Conservation (phyloP, 371 early-diverging fungal species). For the Haplosporangium sp. region DNA sequence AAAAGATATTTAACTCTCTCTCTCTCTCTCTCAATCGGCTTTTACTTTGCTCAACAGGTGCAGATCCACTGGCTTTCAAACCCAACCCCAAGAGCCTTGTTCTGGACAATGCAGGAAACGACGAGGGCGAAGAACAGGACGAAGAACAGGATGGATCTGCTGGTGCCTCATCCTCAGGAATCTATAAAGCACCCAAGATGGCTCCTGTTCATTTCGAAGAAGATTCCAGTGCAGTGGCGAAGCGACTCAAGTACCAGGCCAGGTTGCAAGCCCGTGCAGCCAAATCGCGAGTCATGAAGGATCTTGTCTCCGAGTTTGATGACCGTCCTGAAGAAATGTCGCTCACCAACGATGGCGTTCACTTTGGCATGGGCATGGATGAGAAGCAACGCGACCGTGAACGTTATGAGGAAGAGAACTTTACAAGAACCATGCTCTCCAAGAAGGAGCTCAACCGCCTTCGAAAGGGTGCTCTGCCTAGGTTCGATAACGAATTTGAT, state of each 20-base stretch:
- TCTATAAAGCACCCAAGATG: conserved; percentile 91
- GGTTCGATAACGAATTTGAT: conserved; percentile 90
- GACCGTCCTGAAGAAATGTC: conserved; percentile 89
- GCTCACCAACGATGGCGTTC: conserved; percentile 73
- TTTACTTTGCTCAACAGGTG: conserved; percentile 32
- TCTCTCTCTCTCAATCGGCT: not conserved
- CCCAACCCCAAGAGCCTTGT: conserved; percentile 86
- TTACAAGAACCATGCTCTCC: conserved; percentile 80
- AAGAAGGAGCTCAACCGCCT: conserved; percentile 81
- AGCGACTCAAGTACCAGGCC: conserved; percentile 71
- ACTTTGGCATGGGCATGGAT: conserved; percentile 68
- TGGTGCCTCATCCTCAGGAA: conserved; percentile 13
- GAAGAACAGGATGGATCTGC: not conserved
- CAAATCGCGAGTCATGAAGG: conserved; percentile 88
- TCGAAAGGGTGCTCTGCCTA: conserved; percentile 66
- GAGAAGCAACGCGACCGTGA: conserved; percentile 74
- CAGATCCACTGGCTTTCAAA: conserved; percentile 86
- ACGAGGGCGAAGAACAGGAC: conserved; percentile 53
- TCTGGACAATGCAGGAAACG: conserved; percentile 58
- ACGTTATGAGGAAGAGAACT: conserved; percentile 92
- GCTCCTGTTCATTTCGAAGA: conserved; percentile 92
- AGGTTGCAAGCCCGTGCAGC: conserved; percentile 79
- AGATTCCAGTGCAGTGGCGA: conserved; percentile 60
- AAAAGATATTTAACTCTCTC: not conserved
- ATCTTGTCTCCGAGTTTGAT: conserved; percentile 86